phyloP scores from a whole-genome alignment of 2,329 filamentous ascomycete species.

The Neofusicoccum laricinum region DNA sequence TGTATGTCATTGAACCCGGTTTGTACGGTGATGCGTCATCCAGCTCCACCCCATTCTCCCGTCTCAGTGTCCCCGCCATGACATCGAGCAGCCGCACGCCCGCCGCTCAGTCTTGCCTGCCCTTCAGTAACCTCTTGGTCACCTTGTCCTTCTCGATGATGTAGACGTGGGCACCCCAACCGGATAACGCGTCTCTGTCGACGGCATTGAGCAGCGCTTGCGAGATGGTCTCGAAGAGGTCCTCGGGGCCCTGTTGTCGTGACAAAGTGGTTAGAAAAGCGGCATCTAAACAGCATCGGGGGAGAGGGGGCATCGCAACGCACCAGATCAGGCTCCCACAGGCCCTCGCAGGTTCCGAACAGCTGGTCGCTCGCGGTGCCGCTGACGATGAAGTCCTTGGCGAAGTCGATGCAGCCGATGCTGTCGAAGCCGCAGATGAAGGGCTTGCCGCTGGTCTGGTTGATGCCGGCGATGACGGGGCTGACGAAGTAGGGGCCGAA shows the following conservation, averaged over 20 bases:
- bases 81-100: not conserved
- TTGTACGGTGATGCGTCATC: not conserved
- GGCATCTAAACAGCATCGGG: not conserved
- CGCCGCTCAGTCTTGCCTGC: conserved; percentile 70
- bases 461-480: conserved; percentile 91
- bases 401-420: conserved; percentile 99
- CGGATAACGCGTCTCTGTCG: conserved; percentile 92
- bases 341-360: conserved; percentile 95
- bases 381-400: conserved; percentile 98
- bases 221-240: conserved; percentile 97
- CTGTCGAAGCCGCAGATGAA: conserved; percentile 99
- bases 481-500: conserved; percentile 97
- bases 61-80: not conserved
- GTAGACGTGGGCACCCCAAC: conserved; percentile 98
- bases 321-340: conserved; percentile 98
- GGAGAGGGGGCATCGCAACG: conserved; percentile 31
- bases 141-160: conserved; percentile 99
- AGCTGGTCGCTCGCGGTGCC: conserved; percentile 96
- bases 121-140: conserved; percentile 97
- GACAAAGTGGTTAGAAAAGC: conserved; percentile 17
- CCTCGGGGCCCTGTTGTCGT: conserved; percentile 70
- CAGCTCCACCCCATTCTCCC: not conserved
- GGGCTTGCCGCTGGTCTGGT: conserved; percentile 88
- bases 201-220: conserved; percentile 94
- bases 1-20: not conserved